These are phyloP conservation scores for Guadua angustifolia DNA, from an alignment of 176 grass and related monocot species.

Conservation along the genomic window DNA sequence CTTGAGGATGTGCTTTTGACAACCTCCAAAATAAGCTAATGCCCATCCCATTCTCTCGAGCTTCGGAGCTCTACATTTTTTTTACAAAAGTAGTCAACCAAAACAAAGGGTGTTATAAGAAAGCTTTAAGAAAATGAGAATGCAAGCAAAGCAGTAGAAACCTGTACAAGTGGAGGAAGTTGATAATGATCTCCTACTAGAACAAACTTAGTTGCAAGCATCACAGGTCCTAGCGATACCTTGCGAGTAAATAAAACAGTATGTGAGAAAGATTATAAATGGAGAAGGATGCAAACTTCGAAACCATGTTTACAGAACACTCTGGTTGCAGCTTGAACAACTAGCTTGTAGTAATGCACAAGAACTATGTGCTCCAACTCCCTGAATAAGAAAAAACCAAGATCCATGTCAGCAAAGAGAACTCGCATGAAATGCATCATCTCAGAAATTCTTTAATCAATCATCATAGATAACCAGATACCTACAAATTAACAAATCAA, in stretches of 20 bases:
- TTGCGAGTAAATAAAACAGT: conserved; percentile 42
- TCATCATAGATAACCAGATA: too few relatives aligned
- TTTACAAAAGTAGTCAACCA: conserved; percentile 25
- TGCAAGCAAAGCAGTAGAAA: conserved; percentile 33
- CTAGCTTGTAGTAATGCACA: conserved; percentile 16
- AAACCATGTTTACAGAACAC: conserved; percentile 31
- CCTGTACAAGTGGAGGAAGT: conserved; percentile 96
- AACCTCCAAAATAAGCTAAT: conserved; percentile 97
- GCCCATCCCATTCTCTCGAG: conserved; percentile 87
- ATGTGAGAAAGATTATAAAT: conserved; percentile 10
- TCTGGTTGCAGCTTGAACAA: conserved; percentile 6
- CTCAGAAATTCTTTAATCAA: too few relatives aligned
- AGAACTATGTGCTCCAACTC: too few relatives aligned
- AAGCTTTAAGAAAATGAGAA: neutral
- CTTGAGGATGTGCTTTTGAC: conserved; percentile 91
- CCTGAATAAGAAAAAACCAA: too few relatives aligned
- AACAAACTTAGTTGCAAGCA: conserved; percentile 94
- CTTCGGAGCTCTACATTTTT: conserved; percentile 77
- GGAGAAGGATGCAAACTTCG: conserved; percentile 8
- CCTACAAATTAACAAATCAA: too few relatives aligned
- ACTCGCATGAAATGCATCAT: too few relatives aligned
- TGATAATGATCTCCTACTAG: conserved; percentile 97
- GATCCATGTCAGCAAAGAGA: too few relatives aligned
- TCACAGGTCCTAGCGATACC: conserved; percentile 94
- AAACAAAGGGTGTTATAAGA: conserved; percentile 25